These are phyloP conservation scores for Bryoerythrophyllum caledonicum DNA, from an alignment of 225 moss, liverwort and hornwort genomes.

Conservation along the genomic window DNA sequence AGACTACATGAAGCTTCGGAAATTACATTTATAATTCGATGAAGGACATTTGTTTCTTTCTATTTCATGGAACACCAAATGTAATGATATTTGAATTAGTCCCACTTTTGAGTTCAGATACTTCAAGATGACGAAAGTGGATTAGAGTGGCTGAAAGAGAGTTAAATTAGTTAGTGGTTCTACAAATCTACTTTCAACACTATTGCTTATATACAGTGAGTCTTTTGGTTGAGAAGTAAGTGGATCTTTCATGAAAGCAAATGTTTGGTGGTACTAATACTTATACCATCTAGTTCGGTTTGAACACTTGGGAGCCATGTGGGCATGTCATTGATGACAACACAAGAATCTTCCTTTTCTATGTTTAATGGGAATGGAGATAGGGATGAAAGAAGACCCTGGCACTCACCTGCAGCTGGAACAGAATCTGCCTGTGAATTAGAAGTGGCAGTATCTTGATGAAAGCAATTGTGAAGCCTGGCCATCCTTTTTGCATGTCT, in stretches of 20 bases:
- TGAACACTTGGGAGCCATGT: slow-evolving; percentile 75
- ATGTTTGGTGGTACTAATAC: no score
- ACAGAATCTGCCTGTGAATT: background rate
- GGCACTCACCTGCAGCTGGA: slow-evolving; percentile 6
- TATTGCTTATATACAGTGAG: background rate
- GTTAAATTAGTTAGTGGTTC: background rate
- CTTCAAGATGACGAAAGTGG: no score
- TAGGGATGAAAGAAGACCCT: background rate
- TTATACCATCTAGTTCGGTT: slow-evolving; percentile 53
- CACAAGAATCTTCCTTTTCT: slow-evolving; percentile 29
- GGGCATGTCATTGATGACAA: slow-evolving; percentile 47
- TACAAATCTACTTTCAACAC: background rate
- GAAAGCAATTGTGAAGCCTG: slow-evolving; percentile 39
- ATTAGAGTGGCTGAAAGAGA: no score
- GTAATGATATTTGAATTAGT: no score
- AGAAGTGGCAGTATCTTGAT: background rate
- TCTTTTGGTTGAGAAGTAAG: no score
- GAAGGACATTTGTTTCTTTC: no score
- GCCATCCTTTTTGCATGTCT: slow-evolving; percentile 27
- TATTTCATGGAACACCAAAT: no score
- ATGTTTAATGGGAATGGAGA: slow-evolving; percentile 5
- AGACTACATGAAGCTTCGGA: no score
- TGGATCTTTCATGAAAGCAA: no score
- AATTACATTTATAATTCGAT: no score
- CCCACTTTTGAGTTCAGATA: no score